Percentiles rank a stretch among this genome's conserved stretches.
phyloP scores from a whole-genome alignment of 2,329 filamentous ascomycete species.

The Dactylonectria macrodidyma region DNA sequence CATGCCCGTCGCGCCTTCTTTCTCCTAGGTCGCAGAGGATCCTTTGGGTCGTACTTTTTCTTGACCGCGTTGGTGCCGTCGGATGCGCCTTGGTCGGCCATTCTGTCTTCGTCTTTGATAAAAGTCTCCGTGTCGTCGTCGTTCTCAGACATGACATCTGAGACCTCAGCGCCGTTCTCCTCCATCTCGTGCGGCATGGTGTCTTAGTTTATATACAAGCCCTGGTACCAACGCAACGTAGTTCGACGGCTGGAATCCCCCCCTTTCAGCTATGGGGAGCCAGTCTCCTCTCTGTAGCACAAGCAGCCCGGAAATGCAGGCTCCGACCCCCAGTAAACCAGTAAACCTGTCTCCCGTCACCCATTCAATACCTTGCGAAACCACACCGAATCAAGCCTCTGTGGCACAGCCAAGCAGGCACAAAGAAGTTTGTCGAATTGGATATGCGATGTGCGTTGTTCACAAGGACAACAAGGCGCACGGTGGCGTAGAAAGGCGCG shows the following conservation, averaged over 20 bases:
- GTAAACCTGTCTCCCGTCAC: conserved; percentile 44
- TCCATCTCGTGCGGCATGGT: conserved; percentile 71
- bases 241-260: conserved; percentile 39
- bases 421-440: conserved; percentile 43
- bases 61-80: conserved; percentile 68
- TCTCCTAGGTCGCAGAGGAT: conserved; percentile 87
- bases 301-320: conserved; percentile 53
- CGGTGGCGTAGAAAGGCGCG: conserved; percentile 41
- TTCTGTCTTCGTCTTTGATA: conserved; percentile 63
- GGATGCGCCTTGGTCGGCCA: conserved; percentile 64
- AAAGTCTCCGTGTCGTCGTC: conserved; percentile 67
- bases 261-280: conserved; percentile 41
- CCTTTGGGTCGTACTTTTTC: conserved; percentile 87
- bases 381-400: conserved; percentile 52
- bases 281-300: conserved; percentile 39
- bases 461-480: conserved; percentile 39
- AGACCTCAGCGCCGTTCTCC: conserved; percentile 68
- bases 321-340: conserved; percentile 48
- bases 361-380: conserved; percentile 50
- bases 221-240: conserved; percentile 36
- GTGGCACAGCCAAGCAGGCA: conserved; percentile 51
- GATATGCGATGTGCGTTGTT: conserved; percentile 34
- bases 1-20: conserved; percentile 98
- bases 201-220: conserved; percentile 65
- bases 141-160: conserved; percentile 72